Percentiles rank a stretch among this genome's conserved stretches.
Evolutionary conservation across 768 basidiomycete genomes (phyloP).

Genomic region (Podaxis sp.): DNA sequence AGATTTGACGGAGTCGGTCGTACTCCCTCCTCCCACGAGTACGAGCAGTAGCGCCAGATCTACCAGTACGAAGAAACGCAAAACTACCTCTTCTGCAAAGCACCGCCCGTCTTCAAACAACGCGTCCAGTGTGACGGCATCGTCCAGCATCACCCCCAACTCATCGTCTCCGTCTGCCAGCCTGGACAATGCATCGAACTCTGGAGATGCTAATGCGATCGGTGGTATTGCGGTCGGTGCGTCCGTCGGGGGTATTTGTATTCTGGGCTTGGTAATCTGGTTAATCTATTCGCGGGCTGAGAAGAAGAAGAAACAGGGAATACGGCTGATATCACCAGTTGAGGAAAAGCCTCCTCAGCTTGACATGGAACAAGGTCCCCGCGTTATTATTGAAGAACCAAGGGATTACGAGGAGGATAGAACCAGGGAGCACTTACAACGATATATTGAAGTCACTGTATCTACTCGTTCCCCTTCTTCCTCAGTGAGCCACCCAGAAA

Average conservation of each 20-base stretch:
- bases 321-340: background rate
- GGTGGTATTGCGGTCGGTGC: slow-evolving; percentile 1
- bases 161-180: background rate
- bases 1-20: slow-evolving; percentile 11
- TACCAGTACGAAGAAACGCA: background rate
- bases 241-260: background rate
- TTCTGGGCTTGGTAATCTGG: background rate
- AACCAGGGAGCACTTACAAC: background rate
- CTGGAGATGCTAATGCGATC: background rate
- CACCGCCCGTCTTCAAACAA: background rate
- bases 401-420: background rate
- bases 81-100: background rate
- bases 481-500: background rate
- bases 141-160: background rate
- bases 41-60: background rate
- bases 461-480: background rate
- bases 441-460: slow-evolving; percentile 1
- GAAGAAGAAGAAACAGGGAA: background rate
- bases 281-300: background rate
- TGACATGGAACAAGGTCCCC: background rate
- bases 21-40: background rate
- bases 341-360: background rate
- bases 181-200: background rate
- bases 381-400: background rate
- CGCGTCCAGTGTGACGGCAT: background rate